Evolutionary conservation across 345 rosid genomes (phyloP), one percentile per base, ranked within the genome.

Genomic region (Eucalyptus pumila): DNA sequence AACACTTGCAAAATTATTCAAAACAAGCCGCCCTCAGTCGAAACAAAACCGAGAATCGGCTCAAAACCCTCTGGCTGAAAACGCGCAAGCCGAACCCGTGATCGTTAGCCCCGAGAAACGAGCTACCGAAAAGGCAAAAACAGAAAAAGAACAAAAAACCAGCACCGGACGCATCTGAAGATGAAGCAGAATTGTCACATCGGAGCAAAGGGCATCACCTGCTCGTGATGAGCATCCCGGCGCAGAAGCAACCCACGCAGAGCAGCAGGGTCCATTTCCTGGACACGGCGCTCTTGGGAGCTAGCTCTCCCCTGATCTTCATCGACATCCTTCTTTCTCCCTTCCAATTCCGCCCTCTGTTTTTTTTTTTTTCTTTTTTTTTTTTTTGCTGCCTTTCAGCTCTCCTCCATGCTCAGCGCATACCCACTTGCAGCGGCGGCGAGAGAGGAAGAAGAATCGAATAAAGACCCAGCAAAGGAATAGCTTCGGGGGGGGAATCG

Each of bases 211-310:
- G n/a, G 42, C 14, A 13, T 52, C 94, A 97, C 99, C 99, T 95
- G 90, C 94, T 94, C 37, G 98, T 95, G 94, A 96, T 95, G 93
- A 97, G 91, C 90, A 96, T 93, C 23, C 99, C 99, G 69, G 94
- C 94, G 91, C 95, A 96, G 95, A 97, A 97, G 89, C 97, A 92
- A 24, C 93, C 95, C 80, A 96, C 88, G 87, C 99, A 96, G 89
- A 97, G 94, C 87, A 96, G 86, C 88, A 95, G 90, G 21, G 96
- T 93, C 98, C 98, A 96, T 92, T 91, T 97, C 87, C 91, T 95
- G 9, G 99, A 93, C 37, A 96, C 87, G 86, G 92, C 92, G 91
- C 88, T 94, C 90, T 90, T 94, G 51, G 91, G 88, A 90, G 92
- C 37, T 88, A 87, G 92, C 88, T 95, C 99, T 92, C 95, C 96